Evolutionary conservation across 306 rosid species (phyloP).

Genomic region (Elaeagnus macrophylla): DNA sequence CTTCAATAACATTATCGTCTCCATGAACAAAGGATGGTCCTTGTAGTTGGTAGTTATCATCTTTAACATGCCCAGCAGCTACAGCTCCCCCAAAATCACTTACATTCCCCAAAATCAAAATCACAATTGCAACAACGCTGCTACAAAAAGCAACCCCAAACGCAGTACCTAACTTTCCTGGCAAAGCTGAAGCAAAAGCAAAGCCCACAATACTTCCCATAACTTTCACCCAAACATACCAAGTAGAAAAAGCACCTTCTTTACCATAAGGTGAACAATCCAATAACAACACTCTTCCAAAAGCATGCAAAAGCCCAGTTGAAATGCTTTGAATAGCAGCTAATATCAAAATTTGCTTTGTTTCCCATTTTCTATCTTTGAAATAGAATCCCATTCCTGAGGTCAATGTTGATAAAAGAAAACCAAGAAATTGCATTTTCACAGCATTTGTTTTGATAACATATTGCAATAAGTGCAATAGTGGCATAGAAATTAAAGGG

Average conservation of each 20-base stretch:
- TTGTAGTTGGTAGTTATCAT: constrained; percentile 7
- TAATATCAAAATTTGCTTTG: constrained; percentile 29
- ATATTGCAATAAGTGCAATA: constrained; percentile 48
- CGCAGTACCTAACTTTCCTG: constrained; percentile 26
- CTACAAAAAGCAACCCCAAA: constrained; percentile 51
- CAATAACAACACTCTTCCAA: constrained; percentile 49
- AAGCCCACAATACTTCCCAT: constrained; percentile 54
- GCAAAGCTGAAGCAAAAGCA: constrained; percentile 35
- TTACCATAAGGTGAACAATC: constrained; percentile 67
- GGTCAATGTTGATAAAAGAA: constrained; percentile 35
- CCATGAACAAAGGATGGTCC: constrained; percentile 13
- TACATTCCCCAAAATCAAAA: constrained; percentile 52
- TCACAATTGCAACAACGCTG: constrained; percentile 36
- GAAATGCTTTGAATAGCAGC: constrained; percentile 53
- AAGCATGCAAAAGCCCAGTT: constrained; percentile 51
- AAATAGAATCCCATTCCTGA: constrained; percentile 55
- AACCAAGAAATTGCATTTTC: constrained; percentile 73
- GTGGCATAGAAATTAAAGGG: constrained; percentile 57
- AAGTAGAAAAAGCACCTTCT: constrained; percentile 65
- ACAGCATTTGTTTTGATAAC: constrained; percentile 42
- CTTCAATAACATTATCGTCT: constrained; percentile 14
- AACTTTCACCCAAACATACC: constrained; percentile 57
- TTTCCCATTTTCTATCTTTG: constrained; percentile 33
- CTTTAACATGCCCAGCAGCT: constrained; percentile 59
- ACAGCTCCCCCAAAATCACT: constrained; percentile 63